Evolutionary conservation across 2,329 filamentous ascomycete species (phyloP).

Genomic region (Periglandula ipomoeae): DNA sequence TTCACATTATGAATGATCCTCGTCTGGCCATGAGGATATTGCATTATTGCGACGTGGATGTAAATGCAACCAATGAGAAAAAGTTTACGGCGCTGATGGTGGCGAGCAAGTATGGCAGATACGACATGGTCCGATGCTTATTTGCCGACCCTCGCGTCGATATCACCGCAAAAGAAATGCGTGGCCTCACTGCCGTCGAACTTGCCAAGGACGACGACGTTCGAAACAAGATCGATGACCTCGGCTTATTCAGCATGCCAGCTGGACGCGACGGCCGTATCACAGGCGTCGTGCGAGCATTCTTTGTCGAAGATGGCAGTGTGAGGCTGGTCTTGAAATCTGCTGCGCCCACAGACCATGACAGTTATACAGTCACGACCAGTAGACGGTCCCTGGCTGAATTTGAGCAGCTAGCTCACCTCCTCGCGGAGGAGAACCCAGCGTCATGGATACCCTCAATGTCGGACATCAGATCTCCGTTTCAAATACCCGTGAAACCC

Average conservation of each 20-base stretch:
- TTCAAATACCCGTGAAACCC: constrained; percentile 86
- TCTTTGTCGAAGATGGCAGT: constrained; percentile 94
- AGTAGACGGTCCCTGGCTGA: constrained; percentile 80
- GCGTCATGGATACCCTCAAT: constrained; percentile 89
- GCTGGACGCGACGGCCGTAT: constrained; percentile 69
- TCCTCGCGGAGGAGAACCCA: constrained; percentile 81
- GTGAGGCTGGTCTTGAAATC: constrained; percentile 92
- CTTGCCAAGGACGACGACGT: constrained; percentile 97
- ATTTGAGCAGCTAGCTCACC: constrained; percentile 81
- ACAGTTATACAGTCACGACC: constrained; percentile 88
- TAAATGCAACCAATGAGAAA: constrained; percentile 92
- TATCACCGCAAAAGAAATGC: constrained; percentile 68
- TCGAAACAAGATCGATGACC: constrained; percentile 89
- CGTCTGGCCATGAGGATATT: constrained; percentile 67
- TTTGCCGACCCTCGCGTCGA: constrained; percentile 87
- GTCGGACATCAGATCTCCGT: constrained; percentile 71
- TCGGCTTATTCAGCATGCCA: constrained; percentile 71
- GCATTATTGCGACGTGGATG: constrained; percentile 82
- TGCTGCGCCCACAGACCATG: constrained; percentile 70
- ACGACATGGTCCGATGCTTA: constrained; percentile 82
- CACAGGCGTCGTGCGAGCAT: constrained; percentile 87
- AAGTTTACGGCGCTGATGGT: constrained; percentile 95
- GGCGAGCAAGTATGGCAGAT: constrained; percentile 92
- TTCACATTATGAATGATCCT: constrained; percentile 91
- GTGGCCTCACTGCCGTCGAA: constrained; percentile 89